Percentiles rank a stretch among this genome's conserved stretches.
These are phyloP conservation scores for Tylopilus sp. DNA, from an alignment of 768 basidiomycete species.

Conservation along the genomic window DNA sequence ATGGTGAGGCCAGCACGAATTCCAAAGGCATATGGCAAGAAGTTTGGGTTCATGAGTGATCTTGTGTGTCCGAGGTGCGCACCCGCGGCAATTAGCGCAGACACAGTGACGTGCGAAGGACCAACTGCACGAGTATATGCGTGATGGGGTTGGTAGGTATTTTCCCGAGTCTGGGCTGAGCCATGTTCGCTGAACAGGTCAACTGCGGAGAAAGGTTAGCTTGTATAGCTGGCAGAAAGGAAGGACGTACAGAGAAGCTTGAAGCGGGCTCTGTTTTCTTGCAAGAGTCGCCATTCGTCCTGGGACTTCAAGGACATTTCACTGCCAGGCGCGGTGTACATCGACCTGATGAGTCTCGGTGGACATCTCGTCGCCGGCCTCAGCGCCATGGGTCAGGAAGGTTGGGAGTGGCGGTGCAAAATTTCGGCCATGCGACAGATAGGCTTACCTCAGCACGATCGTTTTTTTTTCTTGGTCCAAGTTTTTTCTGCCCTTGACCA, in stretches of 20 bases:
- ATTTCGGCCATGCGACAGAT: slow-evolving; percentile 18
- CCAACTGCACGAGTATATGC: slow-evolving; percentile 56
- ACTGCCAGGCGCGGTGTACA: slow-evolving; percentile 29
- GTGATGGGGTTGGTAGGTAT: slow-evolving; percentile 72
- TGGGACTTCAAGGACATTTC: slow-evolving; percentile 39
- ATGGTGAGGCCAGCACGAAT: slow-evolving; percentile 84
- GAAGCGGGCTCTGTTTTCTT: slow-evolving; percentile 52
- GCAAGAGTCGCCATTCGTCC: slow-evolving; percentile 66
- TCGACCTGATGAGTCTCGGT: slow-evolving; percentile 22
- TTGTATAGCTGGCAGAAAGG: slow-evolving; percentile 7
- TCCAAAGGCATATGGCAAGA: slow-evolving; percentile 90
- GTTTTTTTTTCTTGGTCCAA: slow-evolving; percentile 29
- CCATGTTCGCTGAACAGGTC: slow-evolving; percentile 66
- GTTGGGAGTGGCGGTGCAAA: slow-evolving; percentile 31
- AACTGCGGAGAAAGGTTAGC: slow-evolving; percentile 38
- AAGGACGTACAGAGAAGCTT: slow-evolving; percentile 50
- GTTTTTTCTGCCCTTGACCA: slow-evolving; percentile 30
- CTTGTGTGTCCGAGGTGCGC: slow-evolving; percentile 92
- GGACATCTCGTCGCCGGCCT: slow-evolving; percentile 23
- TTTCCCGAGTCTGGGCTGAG: slow-evolving; percentile 68
- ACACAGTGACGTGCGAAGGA: slow-evolving; percentile 69
- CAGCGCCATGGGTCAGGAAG: slow-evolving; percentile 26
- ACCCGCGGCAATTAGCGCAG: slow-evolving; percentile 87
- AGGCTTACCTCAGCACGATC: slow-evolving; percentile 56
- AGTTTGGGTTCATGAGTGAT: slow-evolving; percentile 83